Base-by-base conservation (phyloP, 306 rosid species). In the Lablab purpureus region DNA sequence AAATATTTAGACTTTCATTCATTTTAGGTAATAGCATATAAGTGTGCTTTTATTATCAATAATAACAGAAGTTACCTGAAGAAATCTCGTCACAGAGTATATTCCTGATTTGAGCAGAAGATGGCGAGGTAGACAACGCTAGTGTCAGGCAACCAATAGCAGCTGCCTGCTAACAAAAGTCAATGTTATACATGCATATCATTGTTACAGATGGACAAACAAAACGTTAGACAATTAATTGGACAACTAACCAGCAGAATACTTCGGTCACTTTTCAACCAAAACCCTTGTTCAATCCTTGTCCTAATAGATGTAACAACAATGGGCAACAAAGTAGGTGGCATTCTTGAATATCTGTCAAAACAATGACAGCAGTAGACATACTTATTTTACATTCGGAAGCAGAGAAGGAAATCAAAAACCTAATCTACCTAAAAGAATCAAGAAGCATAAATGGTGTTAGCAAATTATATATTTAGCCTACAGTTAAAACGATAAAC, bases 271-370 rank as follows among this genome's bases (percentile, higher is more conserved):
- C 72, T 86, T 89, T 78, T 89, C 74, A 77, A 88, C 56, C 82
- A 76, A 87, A 92, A 92, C 37, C 97, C 99, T 71, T 78, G 89
- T 70, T 76, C 82, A 55, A 95, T 83, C 92, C 90, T 90, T 77
- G 87, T 85, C 68, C 75, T 90, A 22, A 95, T 81, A 79, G 89
- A 88, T 77, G 82, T 87, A 76, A 95, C 79, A 51, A 91, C 91
- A 56, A 80, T 85, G 34, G 91, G 91, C 89, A 95, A 84, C 82
- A 95, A 86, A 76, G 90, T 91, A 77, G 85, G 77, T 7, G 99
- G 95, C 98, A 95, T 95, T 89, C 98, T 89, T 66, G 94, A 83
- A 87, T 94, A 94, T 86, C 97, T 92, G 87, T 34, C 21, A 65
- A 84, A 75, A 80, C 78, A 75, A 81, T 52, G 4, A 58, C 52